Percentiles rank a stretch among this genome's conserved stretches.
These are phyloP conservation scores for Aspergillus sclerotioniger DNA, from an alignment of 495 filamentous ascomycete genomes.

Conservation along the genomic window DNA sequence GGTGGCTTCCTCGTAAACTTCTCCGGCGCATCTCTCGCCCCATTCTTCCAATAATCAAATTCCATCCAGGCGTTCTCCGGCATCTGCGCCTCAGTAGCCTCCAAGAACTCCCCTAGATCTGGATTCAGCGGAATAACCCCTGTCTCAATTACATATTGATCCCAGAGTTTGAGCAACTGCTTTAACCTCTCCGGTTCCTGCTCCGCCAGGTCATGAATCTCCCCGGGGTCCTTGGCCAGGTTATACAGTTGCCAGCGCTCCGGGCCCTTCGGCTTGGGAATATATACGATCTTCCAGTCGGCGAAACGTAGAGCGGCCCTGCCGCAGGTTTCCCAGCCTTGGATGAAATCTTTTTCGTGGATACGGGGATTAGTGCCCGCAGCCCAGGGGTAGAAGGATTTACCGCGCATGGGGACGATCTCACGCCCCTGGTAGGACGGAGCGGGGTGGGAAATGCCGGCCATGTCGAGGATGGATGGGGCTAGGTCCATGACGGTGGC, in stretches of 20 bases:
- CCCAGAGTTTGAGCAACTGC: slow-evolving; percentile 51
- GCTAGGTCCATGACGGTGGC: slow-evolving; percentile 64
- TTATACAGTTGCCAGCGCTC: slow-evolving; percentile 51
- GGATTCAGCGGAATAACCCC: slow-evolving; percentile 51
- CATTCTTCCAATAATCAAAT: slow-evolving; percentile 66
- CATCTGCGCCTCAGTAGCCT: slow-evolving; percentile 65
- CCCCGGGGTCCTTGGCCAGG: slow-evolving; percentile 41
- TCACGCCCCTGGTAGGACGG: slow-evolving; percentile 55
- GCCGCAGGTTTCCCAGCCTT: slow-evolving; percentile 49
- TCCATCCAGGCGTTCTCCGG: slow-evolving; percentile 67
- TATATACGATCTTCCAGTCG: slow-evolving; percentile 51
- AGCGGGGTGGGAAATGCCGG: slow-evolving; percentile 56
- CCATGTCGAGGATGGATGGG: slow-evolving; percentile 60
- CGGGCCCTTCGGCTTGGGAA: slow-evolving; percentile 48
- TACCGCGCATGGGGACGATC: slow-evolving; percentile 59
- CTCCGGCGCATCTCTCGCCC: slow-evolving; percentile 55
- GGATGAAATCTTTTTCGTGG: slow-evolving; percentile 47
- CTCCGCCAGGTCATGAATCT: slow-evolving; percentile 59
- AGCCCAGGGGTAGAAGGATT: slow-evolving; percentile 44
- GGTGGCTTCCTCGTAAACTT: slow-evolving; percentile 53
- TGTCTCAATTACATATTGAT: slow-evolving; percentile 60
- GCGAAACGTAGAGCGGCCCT: slow-evolving; percentile 44
- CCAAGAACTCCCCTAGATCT: slow-evolving; percentile 45
- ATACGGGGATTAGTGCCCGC: slow-evolving; percentile 33
- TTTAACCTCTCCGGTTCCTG: slow-evolving; percentile 55